Base-by-base conservation (phyloP, 345 rosid species). In the Lepidium aucheri region DNA sequence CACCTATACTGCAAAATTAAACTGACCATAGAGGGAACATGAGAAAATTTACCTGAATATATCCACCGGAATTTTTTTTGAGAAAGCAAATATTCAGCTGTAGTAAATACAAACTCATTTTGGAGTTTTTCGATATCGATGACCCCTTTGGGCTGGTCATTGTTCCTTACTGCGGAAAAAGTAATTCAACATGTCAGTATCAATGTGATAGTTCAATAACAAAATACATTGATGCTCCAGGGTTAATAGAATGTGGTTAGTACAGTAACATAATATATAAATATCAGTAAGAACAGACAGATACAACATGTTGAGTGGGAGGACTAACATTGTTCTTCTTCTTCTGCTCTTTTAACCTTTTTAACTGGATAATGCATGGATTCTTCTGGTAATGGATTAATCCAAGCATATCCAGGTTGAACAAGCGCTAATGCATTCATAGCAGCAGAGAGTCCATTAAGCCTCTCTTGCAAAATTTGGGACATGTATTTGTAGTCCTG, bases 361-460 rank as follows among this genome's bases (percentile, higher is more conserved):
- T 93, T 93, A 74, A 67, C 81, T 3, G 90, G 94, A 85, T 81
- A 80, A 65, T 56, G 59, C 45, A 75, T 67, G 45, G 63, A 68
- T 72, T 74, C 84, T 59, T 81, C 89, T 54, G 74, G 72, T 50
- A 65, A 67, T 36, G 83, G 84, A 77, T 85, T 90, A 79, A 94
- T 81, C 97, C 99, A 94, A 71, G 90, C 94, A 88, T 85, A 78
- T 43, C 74, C 74, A 30, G 97, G 90, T 77, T 78, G 84, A 74
- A 84, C 95, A 74, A 94, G 97, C 79, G 69, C 77, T 71, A 94
- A 72, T 11, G 97, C 96, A 78, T 94, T 90, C 68, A 94, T 81
- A 63, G 95, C 90, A 71, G 96, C 89, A 75, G 96, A 86, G 28
- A 93, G 91, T 57, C 88, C 90, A 79, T 83, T 86, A 63, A 93